Evolutionary conservation across 2,329 filamentous ascomycete genomes (phyloP).

Genomic region (Diplocarpon mali): DNA sequence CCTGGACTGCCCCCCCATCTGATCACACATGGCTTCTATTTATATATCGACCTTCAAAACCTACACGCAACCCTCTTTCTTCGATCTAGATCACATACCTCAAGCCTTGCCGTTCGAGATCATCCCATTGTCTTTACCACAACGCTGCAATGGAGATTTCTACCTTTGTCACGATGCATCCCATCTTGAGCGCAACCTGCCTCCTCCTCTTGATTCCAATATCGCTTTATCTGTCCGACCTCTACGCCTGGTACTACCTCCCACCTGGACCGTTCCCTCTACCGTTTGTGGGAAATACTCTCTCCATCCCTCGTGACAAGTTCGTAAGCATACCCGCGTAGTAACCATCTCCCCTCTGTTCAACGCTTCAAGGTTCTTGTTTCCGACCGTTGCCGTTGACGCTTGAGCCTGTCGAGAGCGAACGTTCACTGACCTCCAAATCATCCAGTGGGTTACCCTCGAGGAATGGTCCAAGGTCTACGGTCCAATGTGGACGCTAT

Average conservation of each 20-base stretch:
- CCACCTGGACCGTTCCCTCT: conserved; percentile 1
- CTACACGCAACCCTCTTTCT: no score
- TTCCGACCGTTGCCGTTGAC: no score
- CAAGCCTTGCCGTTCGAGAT: no score
- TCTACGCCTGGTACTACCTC: conserved; percentile 2
- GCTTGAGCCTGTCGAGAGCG: no score
- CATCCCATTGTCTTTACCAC: no score
- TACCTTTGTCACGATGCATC: neutral
- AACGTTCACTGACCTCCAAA: no score
- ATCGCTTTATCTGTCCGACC: neutral
- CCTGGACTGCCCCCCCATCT: no score
- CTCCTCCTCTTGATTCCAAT: neutral
- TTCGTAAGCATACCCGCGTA: neutral
- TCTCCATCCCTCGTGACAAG: conserved; percentile 1
- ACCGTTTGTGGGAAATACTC: conserved; percentile 2
- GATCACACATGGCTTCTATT: no score
- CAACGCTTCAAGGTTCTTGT: no score
- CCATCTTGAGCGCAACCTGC: neutral
- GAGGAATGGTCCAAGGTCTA: conserved; percentile 1
- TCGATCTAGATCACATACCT: no score
- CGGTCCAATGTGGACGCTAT: neutral
- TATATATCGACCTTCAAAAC: no score
- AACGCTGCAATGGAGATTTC: conserved; percentile 33
- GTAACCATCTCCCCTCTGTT: no score
- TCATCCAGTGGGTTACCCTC: neutral